Evolutionary conservation across 1,139 yeast genomes (phyloP).

Genomic region (Candida anutae): DNA sequence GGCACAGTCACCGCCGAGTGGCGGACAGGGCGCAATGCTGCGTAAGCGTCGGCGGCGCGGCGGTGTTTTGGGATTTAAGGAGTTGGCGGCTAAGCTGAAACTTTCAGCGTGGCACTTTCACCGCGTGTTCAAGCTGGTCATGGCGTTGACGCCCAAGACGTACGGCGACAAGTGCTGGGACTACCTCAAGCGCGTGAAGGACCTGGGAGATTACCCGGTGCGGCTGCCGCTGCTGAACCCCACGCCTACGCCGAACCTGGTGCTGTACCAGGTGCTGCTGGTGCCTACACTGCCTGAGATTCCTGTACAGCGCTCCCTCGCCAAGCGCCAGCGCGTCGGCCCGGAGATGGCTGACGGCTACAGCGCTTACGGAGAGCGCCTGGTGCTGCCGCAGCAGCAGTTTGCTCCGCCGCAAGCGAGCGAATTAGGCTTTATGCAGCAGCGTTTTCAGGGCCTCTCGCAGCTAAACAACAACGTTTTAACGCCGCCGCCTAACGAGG

Average conservation of each 20-base stretch:
- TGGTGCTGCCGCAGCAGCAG: constrained; percentile 1
- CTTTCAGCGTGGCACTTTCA: constrained; percentile 94
- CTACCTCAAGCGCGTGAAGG: constrained; percentile 35
- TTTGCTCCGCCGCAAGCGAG: neutral
- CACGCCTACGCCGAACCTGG: neutral
- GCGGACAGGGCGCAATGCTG: constrained; percentile 9
- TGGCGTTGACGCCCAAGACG: constrained; percentile 81
- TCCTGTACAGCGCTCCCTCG: too few species aligned
- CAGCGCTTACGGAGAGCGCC: neutral
- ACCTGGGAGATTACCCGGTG: constrained; percentile 3
- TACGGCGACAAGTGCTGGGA: constrained; percentile 87
- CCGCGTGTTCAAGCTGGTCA: constrained; percentile 77
- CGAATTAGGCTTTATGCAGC: neutral
- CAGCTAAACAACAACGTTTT: constrained; percentile 8
- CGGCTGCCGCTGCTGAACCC: constrained; percentile 1
- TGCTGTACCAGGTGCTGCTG: neutral
- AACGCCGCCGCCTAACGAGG: constrained; percentile 9
- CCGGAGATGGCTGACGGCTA: neutral
- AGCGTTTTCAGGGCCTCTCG: too few species aligned
- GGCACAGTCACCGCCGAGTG: constrained; percentile 7
- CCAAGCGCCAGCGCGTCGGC: too few species aligned
- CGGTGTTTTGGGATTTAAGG: constrained; percentile 83
- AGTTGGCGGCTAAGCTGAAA: constrained; percentile 76
- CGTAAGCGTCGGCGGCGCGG: constrained; percentile 67
- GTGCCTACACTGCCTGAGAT: constrained; percentile 2